These are phyloP conservation scores for Lunularia cruciata DNA, from an alignment of 225 moss, liverwort and hornwort species.

Conservation along the genomic window DNA sequence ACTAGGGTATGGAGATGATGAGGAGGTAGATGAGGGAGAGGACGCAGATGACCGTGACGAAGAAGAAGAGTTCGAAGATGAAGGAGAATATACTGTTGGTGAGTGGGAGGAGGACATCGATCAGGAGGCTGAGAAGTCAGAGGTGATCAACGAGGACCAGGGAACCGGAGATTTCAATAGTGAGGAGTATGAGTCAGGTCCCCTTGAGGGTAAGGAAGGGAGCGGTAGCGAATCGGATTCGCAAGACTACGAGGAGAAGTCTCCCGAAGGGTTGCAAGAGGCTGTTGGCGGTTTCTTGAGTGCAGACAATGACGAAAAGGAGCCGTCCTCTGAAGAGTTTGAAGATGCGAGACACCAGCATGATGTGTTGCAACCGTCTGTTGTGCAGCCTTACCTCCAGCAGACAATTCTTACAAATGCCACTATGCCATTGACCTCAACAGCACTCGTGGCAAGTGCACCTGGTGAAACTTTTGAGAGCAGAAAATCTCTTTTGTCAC, in stretches of 20 bases:
- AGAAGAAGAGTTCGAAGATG: constrained; percentile 42
- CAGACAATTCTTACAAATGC: constrained; percentile 43
- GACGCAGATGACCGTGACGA: constrained; percentile 55
- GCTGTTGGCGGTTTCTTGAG: constrained; percentile 6
- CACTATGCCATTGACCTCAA: constrained; percentile 34
- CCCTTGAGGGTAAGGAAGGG: constrained; percentile 29
- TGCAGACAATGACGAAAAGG: constrained; percentile 25
- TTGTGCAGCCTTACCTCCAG: constrained; percentile 39
- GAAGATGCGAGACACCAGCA: constrained; percentile 23
- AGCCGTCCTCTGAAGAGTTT: constrained; percentile 9
- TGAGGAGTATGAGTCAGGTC: constrained; percentile 36
- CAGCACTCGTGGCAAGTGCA: constrained; percentile 36
- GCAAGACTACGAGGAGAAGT: constrained; percentile 24
- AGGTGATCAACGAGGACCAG: constrained; percentile 13
- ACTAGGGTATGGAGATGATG: constrained; percentile 63
- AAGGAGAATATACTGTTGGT: constrained; percentile 43
- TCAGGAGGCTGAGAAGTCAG: constrained; percentile 19
- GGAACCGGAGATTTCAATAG: constrained; percentile 14
- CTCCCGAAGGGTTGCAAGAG: constrained; percentile 12
- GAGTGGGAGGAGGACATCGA: constrained; percentile 47
- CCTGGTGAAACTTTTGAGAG: constrained; percentile 52
- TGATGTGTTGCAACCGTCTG: constrained; percentile 23
- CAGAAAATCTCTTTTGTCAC: constrained; percentile 33
- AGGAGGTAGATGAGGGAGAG: constrained; percentile 61
- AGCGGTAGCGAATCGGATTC: constrained; percentile 27